Conservation (phyloP, 163 green algal genomes). For the Scenedesmus sp. region DNA sequence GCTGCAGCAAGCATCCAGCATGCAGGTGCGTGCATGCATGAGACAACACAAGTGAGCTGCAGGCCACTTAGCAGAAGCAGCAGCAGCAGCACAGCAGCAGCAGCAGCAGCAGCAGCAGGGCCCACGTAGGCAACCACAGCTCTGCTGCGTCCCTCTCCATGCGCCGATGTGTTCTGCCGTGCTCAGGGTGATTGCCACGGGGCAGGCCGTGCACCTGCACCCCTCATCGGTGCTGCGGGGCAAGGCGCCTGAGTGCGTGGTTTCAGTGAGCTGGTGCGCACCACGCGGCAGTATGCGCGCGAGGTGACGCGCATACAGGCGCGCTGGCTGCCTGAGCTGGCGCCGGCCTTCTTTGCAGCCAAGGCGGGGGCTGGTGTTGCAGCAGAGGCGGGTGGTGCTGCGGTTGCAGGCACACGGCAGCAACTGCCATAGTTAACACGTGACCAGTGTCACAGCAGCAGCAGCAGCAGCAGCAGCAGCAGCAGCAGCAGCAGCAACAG, state of each 20-base stretch:
- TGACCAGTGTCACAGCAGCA: background rate
- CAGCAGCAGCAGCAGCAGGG: too few species aligned
- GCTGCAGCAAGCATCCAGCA: too few species aligned
- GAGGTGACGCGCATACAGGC: slow-evolving; percentile 80
- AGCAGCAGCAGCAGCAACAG: background rate
- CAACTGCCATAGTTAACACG: background rate
- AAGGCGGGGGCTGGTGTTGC: slow-evolving; percentile 23
- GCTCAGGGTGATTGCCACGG: slow-evolving; percentile 63
- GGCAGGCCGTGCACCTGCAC: slow-evolving; percentile 86
- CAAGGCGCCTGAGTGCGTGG: slow-evolving; percentile 75
- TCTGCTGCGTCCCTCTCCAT: too few species aligned
- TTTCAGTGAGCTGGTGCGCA: slow-evolving; percentile 91
- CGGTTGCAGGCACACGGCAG: background rate
- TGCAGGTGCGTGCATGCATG: too few species aligned
- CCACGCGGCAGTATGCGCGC: slow-evolving; percentile 81
- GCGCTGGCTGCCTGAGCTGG: slow-evolving; percentile 88
- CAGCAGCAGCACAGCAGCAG: too few species aligned
- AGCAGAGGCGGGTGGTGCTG: background rate
- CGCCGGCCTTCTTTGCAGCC: slow-evolving; percentile 81
- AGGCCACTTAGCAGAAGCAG: too few species aligned
- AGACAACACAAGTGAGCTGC: too few species aligned
- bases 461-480: background rate
- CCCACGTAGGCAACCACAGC: too few species aligned
- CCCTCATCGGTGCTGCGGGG: slow-evolving; percentile 85
- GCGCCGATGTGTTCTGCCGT: background rate